A percentile compares a stretch with the other conserved stretches of the same genome.
These are phyloP conservation scores for Pycnococcus provasolii DNA, from an alignment of 139 green algal species.

Conservation along the genomic window DNA sequence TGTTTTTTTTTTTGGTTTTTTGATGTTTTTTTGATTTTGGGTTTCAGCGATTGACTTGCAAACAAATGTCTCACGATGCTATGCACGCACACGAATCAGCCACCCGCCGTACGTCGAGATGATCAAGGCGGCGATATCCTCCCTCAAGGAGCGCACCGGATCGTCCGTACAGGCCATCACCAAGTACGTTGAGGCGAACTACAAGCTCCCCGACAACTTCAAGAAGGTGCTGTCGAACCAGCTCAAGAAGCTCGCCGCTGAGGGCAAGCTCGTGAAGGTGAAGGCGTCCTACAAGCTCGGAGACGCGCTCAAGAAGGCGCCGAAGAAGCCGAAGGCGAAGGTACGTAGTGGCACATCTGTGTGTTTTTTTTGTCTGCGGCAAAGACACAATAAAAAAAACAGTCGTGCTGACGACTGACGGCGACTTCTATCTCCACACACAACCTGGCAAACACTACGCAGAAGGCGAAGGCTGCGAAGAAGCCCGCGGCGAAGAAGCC, in stretches of 20 bases:
- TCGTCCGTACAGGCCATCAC: slow-evolving; percentile 55
- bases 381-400: background rate
- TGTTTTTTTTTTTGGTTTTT: too few relatives aligned
- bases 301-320: slow-evolving; percentile 40
- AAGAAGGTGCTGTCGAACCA: slow-evolving; percentile 42
- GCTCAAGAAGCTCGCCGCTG: slow-evolving; percentile 41
- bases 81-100: too few relatives aligned
- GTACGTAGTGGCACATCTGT: too few relatives aligned
- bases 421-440: background rate
- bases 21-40: too few relatives aligned
- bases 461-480: background rate
- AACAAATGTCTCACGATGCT: too few relatives aligned
- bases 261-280: slow-evolving; percentile 56
- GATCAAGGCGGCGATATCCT: slow-evolving; percentile 53
- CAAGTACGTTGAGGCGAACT: slow-evolving; percentile 62
- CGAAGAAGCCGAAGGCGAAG: slow-evolving; percentile 14
- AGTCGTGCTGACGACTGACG: background rate
- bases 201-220: slow-evolving; percentile 42
- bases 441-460: background rate
- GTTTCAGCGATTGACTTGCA: too few relatives aligned
- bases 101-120: slow-evolving; percentile 35
- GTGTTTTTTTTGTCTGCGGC: too few relatives aligned
- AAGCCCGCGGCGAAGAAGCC: slow-evolving; percentile 8
- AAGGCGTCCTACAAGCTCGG: slow-evolving; percentile 62
- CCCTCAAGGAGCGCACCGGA: slow-evolving; percentile 64